Evolutionary conservation across 2,329 filamentous ascomycete genomes (phyloP), one percentile per base, ranked within the genome.

Genomic region (Fonsecaea nubica): DNA sequence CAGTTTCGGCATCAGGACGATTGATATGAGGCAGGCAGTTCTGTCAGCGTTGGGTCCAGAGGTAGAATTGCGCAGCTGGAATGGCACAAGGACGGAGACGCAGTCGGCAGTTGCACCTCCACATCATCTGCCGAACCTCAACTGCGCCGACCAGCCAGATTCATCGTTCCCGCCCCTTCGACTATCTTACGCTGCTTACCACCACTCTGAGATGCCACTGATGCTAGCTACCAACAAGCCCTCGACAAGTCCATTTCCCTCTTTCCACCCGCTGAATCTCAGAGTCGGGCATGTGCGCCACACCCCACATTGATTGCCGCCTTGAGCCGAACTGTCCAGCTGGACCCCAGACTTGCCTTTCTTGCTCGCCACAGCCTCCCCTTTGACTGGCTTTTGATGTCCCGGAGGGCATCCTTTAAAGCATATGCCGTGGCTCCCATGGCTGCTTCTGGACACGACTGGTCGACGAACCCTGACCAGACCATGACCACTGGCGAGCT

Each of bases 61-160:
- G 40, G 15, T 3, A 15, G 21, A 25, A 21, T 25, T 13, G 38
- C n/a, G 40, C 4, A n/a, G 40, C 40, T 12, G 40, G 40, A 42
- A 48, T 48, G 42, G 42, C 10, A 25, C n/a, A 12, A 36, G n/a
- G 45, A 48, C 32, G 53, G 38, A 42, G n/a, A 35, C 32, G 10
- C 58, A 18, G 48, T 63, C 64, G 64, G 64, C 64, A 66, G 64
- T 63, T 66, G 64, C 25, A 36, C 25, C 61, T 52, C 18, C 21
- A 52, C 30, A 40, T 7, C 63, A 66, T 63, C 64, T 66, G 64
- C 64, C 64, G 64, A 63, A 58, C 32, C n/a, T 53, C 45, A 32
- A 30, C 32, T 42, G 42, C 45, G 18, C 18, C 45, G 8, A 13
- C 45, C 45, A 50, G 7, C 45, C 18, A 50, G 18, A 50, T 50